Evolutionary conservation across 2,329 filamentous ascomycete genomes (phyloP), one percentile per base, ranked within the genome.

Genomic region (Nemania bipapillata): DNA sequence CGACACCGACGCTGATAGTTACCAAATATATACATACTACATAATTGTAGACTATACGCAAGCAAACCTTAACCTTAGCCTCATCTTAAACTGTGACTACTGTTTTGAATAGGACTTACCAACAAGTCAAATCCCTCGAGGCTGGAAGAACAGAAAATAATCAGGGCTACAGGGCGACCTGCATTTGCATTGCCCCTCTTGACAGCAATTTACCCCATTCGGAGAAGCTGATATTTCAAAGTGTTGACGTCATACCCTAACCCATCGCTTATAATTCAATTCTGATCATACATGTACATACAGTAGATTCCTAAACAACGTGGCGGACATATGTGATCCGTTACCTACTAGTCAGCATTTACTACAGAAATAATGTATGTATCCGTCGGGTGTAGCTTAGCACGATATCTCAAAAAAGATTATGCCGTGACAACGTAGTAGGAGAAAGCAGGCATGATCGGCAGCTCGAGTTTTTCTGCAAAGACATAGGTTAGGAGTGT

Each of bases 221-320:
- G 54, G 60, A 24, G 11, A 37, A n/a, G 17, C 12, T 45, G 30
- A 56, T 57, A 45, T 12, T 22, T 20, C 32, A 8, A n/a, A 40
- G 17, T n/a, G 20, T 37, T 58, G 58, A 66, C 54, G 58, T 63
- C 53, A 66, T 53, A 57, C n/a, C 45, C 47, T 28, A 12, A 26
- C 47, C 22, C 47, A 26, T 28, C 20, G 28, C 17, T 45, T 45
- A 30, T 22, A 35, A 12, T 22, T 52, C 24, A 53, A 53, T 32
- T 62, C 24, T 32, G 37, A 7, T 22, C 47, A 20, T 20, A 40
- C 12, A 40, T 32, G n/a, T n/a, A n/a, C n/a, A 37, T 9, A 8
- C 35, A 8, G 35, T 40, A 57, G 32, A 28, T 32, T 53, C 55
- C 26, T 5, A 42, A 52, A 47, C 24, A n/a, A 45, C 32, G 20